Base-by-base conservation (phyloP, 169 alveolate species). In the Eimeria falciformis region DNA sequence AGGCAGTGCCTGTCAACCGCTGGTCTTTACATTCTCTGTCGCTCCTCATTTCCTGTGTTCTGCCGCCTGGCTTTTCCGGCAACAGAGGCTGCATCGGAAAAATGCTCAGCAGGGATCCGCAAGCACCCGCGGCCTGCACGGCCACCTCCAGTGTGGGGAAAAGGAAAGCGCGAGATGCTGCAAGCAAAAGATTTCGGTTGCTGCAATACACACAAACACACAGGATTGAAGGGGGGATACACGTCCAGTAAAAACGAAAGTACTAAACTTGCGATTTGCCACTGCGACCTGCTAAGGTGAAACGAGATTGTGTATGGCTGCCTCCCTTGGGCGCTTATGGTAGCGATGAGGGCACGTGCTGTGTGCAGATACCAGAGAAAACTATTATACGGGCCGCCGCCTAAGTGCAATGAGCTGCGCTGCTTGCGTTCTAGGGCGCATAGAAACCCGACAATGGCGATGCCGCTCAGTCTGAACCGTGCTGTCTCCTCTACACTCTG, bases 401-500 rank as follows among this genome's bases (percentile, higher is more conserved):
- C n/a, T 6, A 27, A 46, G 7, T 68, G 79, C 43, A 25, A 46
- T 27, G 12, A 23, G 21, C 50, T 11, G 23, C 25, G 46, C 47
- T 68, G 79, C 62, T 37, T n/a, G 50, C 45, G 27, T 27, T 68
- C 47, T 14, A 68, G 79, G 79, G 40, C 50, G 21, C 79, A n/a
- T 21, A 68, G 79, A n/a, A 6, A 27, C 79, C 33, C 47, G 17
- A 68, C 50, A 25, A 68, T 2, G 21, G 79, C 79, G 9, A 27
- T n/a, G 21, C 79, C 79, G 27, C 79, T 46, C n/a, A 68, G n/a
- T 2, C 79, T 40, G 33, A 68, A 68, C 7, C 79, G 37, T 12
- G 46, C 47, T 68, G 79, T 68, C 79, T 68, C 79, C 50, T 68
- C 79, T n/a, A 68, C 79, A 46, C 79, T 68, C 50, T 47, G 37